Evolutionary conservation across 371 early-diverging fungal species (phyloP), one percentile per base, ranked within the genome.

Genomic region (Apophysomyces variabilis): DNA sequence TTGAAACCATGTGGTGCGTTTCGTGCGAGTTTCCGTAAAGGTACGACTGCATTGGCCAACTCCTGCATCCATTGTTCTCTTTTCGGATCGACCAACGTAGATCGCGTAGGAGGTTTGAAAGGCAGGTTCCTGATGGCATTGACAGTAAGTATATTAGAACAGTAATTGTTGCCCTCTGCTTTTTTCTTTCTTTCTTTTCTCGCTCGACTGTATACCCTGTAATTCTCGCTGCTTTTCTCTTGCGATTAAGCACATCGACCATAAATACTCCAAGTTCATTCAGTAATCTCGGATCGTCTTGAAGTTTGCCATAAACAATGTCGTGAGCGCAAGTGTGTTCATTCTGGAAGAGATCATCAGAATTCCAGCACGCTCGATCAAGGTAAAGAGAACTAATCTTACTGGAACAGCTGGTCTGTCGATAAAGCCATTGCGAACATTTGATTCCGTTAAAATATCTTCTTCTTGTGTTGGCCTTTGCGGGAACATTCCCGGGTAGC

Each of bases 401-500:
- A 69, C 78, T 45, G 72, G 78, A 36, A 89, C 83, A 35, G 85
- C 75, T 37, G 85, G 83, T 38, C 74, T 75, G 66, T 91, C 90
- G 2, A 83, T 79, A 62, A 85, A 89, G 26, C 93, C 93, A 62
- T 85, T 83, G n/a, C 91, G 87, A 26, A 93, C 88, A 64, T 87
- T 89, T 36, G 80, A 78, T 63, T 87, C 87, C 5, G 84, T 89
- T 73, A 91, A 73, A 36, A 73, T 77, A 65, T 87, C 87, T 70
- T 90, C 91, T 26, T 82, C 84, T 65, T 89, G 89, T 16, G 72
- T 78, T 11, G 80, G 68, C 9, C 73, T 67, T 45, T 89, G 88
- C 11, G 91, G 90, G 62, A 87, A 89, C 58, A 90, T 85, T 57
- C 88, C 93, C n/a, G 92, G 87, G 65, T 83, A 87, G 1, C 90